phyloP scores from a whole-genome alignment of 2,329 filamentous ascomycete genomes.

The Calonectria henricotiae region DNA sequence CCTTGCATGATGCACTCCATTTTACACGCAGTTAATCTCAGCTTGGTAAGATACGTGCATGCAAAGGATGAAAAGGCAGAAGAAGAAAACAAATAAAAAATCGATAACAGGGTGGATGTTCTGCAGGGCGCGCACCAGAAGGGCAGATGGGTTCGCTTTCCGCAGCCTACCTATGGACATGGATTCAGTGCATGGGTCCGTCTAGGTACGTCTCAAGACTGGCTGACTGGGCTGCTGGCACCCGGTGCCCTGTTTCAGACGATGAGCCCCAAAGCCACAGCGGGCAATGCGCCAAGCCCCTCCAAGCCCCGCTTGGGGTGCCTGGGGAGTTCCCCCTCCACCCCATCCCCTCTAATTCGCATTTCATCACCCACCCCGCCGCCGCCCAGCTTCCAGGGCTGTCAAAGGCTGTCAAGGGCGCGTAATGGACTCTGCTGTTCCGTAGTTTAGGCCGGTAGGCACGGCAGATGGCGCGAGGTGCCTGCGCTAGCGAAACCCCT shows the following conservation, averaged over 20 bases:
- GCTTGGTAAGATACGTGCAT: conserved; percentile 9
- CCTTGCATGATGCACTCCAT: neutral
- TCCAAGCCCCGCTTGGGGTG: conserved; percentile 19
- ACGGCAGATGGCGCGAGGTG: conserved; percentile 9
- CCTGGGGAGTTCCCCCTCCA: conserved; percentile 14
- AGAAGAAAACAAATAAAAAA: neutral
- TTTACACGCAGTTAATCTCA: conserved; percentile 14
- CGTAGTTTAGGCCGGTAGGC: conserved; percentile 17
- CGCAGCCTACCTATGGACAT: conserved; percentile 34
- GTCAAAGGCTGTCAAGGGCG: neutral
- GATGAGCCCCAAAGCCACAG: conserved; percentile 45
- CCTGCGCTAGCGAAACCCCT: conserved; percentile 31
- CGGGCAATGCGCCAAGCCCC: conserved; percentile 44
- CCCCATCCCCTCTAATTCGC: conserved; percentile 20
- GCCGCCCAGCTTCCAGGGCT: conserved; percentile 7
- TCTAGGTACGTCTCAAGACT: conserved; percentile 26
- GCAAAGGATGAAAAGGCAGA: conserved; percentile 29
- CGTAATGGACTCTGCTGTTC: conserved; percentile 5
- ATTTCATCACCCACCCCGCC: conserved; percentile 6
- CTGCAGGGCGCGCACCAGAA: conserved; percentile 7
- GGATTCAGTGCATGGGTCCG: conserved; percentile 45
- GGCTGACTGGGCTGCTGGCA: conserved; percentile 34
- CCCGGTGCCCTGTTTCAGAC: conserved; percentile 50
- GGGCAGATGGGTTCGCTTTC: neutral
- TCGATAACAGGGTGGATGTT: conserved; percentile 8